A percentile compares a stretch with the other conserved stretches of the same genome.
These are phyloP conservation scores for Penicillium egyptiacum DNA, from an alignment of 495 filamentous ascomycete species.

Conservation along the genomic window DNA sequence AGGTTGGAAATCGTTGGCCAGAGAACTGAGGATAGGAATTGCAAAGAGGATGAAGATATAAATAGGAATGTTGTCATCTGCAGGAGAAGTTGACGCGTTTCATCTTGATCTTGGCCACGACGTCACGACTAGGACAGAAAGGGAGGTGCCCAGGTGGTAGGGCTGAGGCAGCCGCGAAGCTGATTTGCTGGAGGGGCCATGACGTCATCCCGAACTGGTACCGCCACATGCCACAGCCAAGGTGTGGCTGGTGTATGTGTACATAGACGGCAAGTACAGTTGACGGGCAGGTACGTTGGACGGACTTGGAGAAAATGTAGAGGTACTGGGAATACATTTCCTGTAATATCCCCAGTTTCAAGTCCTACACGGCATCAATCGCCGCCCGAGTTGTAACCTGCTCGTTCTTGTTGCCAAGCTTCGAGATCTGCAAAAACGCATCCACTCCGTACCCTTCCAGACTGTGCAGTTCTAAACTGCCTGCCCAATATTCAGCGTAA, in stretches of 20 bases:
- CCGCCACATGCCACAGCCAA: slow-evolving; percentile 2
- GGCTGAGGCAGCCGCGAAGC: slow-evolving; percentile 10
- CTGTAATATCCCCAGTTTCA: neutral
- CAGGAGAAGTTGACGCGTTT: slow-evolving; percentile 30
- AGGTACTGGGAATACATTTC: slow-evolving; percentile 15
- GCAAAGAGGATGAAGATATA: slow-evolving; percentile 37
- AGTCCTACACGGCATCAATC: slow-evolving; percentile 78
- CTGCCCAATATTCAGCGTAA: slow-evolving; percentile 99
- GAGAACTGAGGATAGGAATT: slow-evolving; percentile 32
- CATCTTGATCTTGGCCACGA: slow-evolving; percentile 27
- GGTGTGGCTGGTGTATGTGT: slow-evolving; percentile 3
- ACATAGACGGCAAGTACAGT: neutral
- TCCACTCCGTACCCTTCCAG: slow-evolving; percentile 98
- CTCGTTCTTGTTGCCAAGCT: slow-evolving; percentile 98
- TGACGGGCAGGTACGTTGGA: slow-evolving; percentile 4
- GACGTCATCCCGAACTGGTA: slow-evolving; percentile 7
- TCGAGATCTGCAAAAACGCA: slow-evolving; percentile 94
- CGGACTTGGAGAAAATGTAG: neutral
- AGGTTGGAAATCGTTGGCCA: slow-evolving; percentile 29
- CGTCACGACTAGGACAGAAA: slow-evolving; percentile 20
- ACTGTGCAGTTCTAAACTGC: slow-evolving; percentile 86
- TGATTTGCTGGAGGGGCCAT: neutral
- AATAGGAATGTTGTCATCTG: slow-evolving; percentile 32
- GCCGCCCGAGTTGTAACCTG: slow-evolving; percentile 83
- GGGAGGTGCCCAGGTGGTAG: slow-evolving; percentile 5